Conservation (phyloP, 495 filamentous ascomycete species). For the Aspergillus taichungensis region DNA sequence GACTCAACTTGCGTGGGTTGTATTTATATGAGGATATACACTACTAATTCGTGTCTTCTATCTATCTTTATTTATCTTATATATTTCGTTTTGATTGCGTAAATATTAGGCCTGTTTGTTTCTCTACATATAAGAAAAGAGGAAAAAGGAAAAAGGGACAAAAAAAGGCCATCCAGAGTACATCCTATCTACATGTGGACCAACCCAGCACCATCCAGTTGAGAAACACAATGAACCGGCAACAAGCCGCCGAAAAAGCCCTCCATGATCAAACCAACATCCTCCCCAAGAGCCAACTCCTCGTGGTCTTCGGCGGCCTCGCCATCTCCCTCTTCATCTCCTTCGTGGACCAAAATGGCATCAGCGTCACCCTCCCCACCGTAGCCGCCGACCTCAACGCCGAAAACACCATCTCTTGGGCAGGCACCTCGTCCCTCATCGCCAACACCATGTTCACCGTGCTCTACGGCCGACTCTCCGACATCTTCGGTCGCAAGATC, state of each 20-base stretch:
- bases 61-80: too few relatives aligned
- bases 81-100: too few relatives aligned
- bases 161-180: too few relatives aligned
- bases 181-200: too few relatives aligned
- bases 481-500: constrained; percentile 50
- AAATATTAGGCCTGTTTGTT: too few relatives aligned
- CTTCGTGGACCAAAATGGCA: constrained; percentile 56
- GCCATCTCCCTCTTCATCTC: constrained; percentile 46
- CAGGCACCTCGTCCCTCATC: constrained; percentile 67
- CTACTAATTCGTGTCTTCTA: too few relatives aligned
- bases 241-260: constrained; percentile 34
- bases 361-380: constrained; percentile 51
- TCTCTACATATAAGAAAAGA: too few relatives aligned
- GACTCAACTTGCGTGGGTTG: too few relatives aligned
- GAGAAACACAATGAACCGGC: constrained; percentile 25
- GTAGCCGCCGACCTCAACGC: constrained; percentile 51
- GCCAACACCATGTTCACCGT: constrained; percentile 63
- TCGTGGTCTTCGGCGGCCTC: constrained; percentile 49
- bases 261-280: constrained; percentile 49
- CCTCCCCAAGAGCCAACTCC: constrained; percentile 43
- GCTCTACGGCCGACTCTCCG: constrained; percentile 49
- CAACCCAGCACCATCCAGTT: not conserved
- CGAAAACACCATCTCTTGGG: constrained; percentile 58
- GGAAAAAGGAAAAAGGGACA: too few relatives aligned
- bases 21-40: too few relatives aligned